These are phyloP conservation scores for Lagenidium sp. DNA, from an alignment of 352 stramenopile genomes.

Conservation along the genomic window DNA sequence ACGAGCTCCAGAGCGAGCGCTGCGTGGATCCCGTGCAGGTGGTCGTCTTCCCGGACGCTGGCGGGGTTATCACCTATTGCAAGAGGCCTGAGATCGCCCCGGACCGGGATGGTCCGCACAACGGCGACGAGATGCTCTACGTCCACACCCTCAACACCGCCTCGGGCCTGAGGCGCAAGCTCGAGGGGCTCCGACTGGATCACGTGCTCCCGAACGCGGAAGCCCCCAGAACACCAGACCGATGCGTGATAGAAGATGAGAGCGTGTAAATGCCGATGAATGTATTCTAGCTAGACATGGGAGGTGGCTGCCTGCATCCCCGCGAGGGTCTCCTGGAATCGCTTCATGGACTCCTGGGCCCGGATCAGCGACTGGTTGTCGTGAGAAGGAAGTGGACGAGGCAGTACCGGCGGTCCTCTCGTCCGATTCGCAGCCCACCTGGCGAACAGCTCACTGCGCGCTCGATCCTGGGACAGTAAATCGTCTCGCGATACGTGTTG, in stretches of 20 bases:
- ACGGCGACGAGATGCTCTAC: conserved; percentile 10
- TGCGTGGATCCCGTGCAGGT: conserved; percentile 44
- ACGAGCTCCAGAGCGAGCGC: conserved; percentile 27
- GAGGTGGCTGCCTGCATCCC: neutral
- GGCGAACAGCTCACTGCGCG: too few relatives aligned
- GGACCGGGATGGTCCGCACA: neutral
- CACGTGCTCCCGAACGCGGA: conserved; percentile 17
- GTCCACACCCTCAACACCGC: conserved; percentile 64
- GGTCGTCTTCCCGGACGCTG: conserved; percentile 37
- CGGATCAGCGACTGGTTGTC: conserved; percentile 11
- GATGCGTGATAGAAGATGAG: neutral
- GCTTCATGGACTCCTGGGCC: conserved; percentile 36
- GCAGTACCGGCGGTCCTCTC: too few relatives aligned
- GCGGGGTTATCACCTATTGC: conserved; percentile 65
- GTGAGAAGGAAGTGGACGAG: too few relatives aligned
- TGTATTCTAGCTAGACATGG: neutral
- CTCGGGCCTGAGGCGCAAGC: conserved; percentile 43
- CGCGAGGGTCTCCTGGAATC: conserved; percentile 26
- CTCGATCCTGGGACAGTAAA: too few relatives aligned
- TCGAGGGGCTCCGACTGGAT: conserved; percentile 34
- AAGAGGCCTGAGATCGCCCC: conserved; percentile 15
- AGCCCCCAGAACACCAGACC: neutral
- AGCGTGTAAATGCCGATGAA: neutral
- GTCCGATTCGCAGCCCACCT: too few relatives aligned
- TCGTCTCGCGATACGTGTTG: too few relatives aligned